phyloP scores from a whole-genome alignment of 179 eudicot species.

The Amaranthus tricolor region DNA sequence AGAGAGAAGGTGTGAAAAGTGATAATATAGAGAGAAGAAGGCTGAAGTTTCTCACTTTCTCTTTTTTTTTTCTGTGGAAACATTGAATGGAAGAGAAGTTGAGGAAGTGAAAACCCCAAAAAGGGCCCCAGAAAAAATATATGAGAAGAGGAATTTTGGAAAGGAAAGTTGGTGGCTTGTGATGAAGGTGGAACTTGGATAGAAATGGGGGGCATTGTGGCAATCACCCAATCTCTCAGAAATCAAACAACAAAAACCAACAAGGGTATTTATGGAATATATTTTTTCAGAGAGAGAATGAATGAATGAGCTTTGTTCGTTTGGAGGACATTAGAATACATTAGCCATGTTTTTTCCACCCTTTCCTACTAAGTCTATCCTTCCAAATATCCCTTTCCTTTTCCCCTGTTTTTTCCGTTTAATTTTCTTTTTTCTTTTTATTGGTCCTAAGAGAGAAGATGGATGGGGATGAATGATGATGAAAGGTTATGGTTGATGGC shows the following conservation, averaged over 20 bases:
- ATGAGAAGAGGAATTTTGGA: neutral
- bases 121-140: slow-evolving; percentile 28
- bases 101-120: slow-evolving; percentile 31
- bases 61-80: slow-evolving; percentile 9
- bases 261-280: slow-evolving; percentile 28
- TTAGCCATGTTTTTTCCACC: slow-evolving; percentile 21
- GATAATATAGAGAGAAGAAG: neutral
- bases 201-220: slow-evolving; percentile 1
- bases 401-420: neutral
- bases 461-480: too few species aligned
- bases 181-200: slow-evolving; percentile 29
- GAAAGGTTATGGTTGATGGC: too few species aligned
- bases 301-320: slow-evolving; percentile 2
- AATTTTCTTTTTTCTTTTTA: neutral
- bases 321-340: slow-evolving; percentile 25
- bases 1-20: slow-evolving; percentile 14
- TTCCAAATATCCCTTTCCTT: neutral
- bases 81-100: slow-evolving; percentile 28
- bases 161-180: slow-evolving; percentile 21
- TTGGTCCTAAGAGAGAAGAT: too few species aligned
- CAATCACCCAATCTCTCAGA: neutral
- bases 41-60: neutral
- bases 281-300: neutral
- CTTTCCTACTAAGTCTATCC: neutral
- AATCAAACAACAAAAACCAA: neutral